Conservation (phyloP, 306 rosid species). For the Quercus bicolor region DNA sequence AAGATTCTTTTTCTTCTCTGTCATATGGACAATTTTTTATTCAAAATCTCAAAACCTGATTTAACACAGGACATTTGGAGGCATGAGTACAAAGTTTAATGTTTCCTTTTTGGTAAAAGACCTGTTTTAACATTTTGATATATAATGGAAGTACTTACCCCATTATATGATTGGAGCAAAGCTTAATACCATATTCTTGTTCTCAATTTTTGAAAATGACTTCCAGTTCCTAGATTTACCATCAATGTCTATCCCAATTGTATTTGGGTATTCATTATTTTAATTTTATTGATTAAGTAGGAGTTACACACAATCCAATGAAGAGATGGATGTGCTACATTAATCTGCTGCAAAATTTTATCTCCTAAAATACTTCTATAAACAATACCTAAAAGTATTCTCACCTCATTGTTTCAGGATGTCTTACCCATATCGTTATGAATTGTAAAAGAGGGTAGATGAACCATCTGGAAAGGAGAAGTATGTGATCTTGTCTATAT, state of each 20-base stretch:
- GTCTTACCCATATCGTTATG: constrained; percentile 66
- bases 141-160: no score
- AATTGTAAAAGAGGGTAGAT: constrained; percentile 83
- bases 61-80: no score
- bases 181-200: not conserved
- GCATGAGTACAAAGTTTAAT: no score
- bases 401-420: constrained; percentile 32
- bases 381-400: not conserved
- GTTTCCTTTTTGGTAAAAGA: no score
- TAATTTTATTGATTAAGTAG: not conserved
- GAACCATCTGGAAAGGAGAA: constrained; percentile 67
- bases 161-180: no score
- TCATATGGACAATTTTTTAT: no score
- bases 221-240: not conserved
- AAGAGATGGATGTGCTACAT: not conserved
- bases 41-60: no score
- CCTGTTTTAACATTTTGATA: no score
- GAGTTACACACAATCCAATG: not conserved
- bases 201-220: not conserved
- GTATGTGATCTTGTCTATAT: constrained; percentile 56
- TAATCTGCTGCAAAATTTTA: constrained; percentile 2
- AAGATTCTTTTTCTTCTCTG: no score
- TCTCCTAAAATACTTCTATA: not conserved
- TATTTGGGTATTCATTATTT: not conserved
- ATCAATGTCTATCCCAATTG: not conserved